Percentiles rank a stretch among this genome's conserved stretches.
These are phyloP conservation scores for Avicennia marina DNA, from an alignment of 257 asterid genomes.

Conservation along the genomic window DNA sequence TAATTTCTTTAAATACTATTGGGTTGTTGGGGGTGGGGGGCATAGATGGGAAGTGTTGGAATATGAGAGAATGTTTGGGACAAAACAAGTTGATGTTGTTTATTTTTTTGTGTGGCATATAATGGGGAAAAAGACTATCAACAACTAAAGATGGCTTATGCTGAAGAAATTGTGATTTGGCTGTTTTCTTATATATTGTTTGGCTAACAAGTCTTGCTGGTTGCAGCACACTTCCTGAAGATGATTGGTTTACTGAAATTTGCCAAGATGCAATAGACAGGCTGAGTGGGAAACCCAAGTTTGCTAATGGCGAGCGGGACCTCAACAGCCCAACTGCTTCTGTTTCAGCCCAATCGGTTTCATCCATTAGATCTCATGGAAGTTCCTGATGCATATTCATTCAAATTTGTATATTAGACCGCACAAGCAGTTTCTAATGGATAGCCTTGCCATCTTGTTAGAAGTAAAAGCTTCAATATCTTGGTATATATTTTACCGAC, in stretches of 20 bases:
- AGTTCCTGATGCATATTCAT: slow-evolving; percentile 49
- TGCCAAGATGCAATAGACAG: slow-evolving; percentile 88
- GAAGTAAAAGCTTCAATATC: no score
- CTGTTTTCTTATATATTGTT: not conserved
- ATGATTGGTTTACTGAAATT: slow-evolving; percentile 82
- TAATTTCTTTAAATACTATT: not conserved
- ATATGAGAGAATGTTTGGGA: no score
- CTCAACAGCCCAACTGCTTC: slow-evolving; percentile 97
- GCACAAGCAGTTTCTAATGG: slow-evolving; percentile 20
- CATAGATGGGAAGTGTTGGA: no score
- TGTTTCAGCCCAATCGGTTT: slow-evolving; percentile 91
- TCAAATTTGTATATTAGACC: no score
- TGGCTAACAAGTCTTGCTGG: slow-evolving; percentile 8
- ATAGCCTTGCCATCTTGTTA: no score
- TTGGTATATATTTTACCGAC: no score
- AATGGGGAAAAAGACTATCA: no score
- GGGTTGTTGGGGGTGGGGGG: no score
- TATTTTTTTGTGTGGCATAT: no score
- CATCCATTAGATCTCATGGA: slow-evolving; percentile 90
- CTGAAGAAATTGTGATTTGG: no score
- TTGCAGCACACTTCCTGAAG: slow-evolving; percentile 88
- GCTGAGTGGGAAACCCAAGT: slow-evolving; percentile 85
- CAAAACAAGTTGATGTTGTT: no score
- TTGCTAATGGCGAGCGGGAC: slow-evolving; percentile 78
- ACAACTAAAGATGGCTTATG: no score